A percentile compares a stretch with the other conserved stretches of the same genome.
phyloP scores from a whole-genome alignment of 306 rosid genomes.

The Oxytropis ochrocephala region DNA sequence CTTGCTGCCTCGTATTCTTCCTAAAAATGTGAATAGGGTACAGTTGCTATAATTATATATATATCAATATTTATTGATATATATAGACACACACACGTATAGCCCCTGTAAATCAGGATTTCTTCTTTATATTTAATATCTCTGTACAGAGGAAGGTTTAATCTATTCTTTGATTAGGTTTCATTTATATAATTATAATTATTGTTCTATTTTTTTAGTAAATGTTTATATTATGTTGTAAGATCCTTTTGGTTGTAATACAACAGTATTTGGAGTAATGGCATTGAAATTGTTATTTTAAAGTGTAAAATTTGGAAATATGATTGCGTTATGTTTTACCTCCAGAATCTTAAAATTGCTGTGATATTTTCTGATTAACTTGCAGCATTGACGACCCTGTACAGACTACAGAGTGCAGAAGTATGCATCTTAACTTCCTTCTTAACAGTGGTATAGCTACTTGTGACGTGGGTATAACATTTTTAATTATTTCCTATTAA shows the following conservation, averaged over 20 bases:
- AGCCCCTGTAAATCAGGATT: constrained; percentile 79
- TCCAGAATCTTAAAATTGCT: too few relatives aligned
- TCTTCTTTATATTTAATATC: constrained; percentile 46
- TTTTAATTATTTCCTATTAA: too few relatives aligned
- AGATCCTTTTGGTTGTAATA: constrained; percentile 11
- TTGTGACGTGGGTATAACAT: too few relatives aligned
- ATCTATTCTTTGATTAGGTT: constrained; percentile 43
- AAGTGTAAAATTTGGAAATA: too few relatives aligned
- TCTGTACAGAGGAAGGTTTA: constrained; percentile 47
- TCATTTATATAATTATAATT: constrained; percentile 31
- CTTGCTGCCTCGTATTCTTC: constrained; percentile 79
- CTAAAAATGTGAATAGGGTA: constrained; percentile 56
- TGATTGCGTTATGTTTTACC: too few relatives aligned
- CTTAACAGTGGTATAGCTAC: too few relatives aligned
- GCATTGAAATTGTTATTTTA: background rate
- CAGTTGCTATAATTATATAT: constrained; percentile 51
- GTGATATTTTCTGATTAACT: too few relatives aligned
- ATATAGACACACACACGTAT: constrained; percentile 29
- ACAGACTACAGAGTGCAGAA: too few relatives aligned
- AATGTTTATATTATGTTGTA: constrained; percentile 15
- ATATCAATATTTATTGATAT: constrained; percentile 20
- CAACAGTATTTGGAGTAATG: constrained; percentile 2
- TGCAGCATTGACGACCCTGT: too few relatives aligned
- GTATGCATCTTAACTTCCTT: too few relatives aligned
- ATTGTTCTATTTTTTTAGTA: constrained; percentile 21